Evolutionary conservation across 345 rosid species (phyloP).

Genomic region (Rhodomyrtus tomentosa): DNA sequence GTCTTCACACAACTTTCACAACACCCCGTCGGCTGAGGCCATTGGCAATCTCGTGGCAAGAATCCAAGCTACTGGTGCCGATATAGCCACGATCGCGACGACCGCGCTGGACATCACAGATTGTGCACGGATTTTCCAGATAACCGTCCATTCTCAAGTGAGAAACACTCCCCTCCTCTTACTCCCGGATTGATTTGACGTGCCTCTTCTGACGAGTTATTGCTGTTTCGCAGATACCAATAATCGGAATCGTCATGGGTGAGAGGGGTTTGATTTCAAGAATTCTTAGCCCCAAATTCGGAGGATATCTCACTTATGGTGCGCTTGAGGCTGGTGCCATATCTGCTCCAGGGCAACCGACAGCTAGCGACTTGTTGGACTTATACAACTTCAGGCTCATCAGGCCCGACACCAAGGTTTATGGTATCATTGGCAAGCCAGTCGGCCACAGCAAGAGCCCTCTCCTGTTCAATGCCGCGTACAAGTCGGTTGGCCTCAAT

Average conservation of each 20-base stretch:
- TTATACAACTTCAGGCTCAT: conserved; percentile 27
- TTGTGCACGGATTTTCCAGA: conserved; percentile 23
- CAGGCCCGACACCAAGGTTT: conserved; percentile 23
- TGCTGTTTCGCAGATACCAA: conserved; percentile 11
- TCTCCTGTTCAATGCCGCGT: conserved; percentile 28
- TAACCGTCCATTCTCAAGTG: conserved; percentile 27
- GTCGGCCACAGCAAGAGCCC: conserved; percentile 40
- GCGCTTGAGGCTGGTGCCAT: conserved; percentile 29
- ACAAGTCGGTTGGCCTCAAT: conserved; percentile 24
- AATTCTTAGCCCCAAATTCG: conserved; percentile 25
- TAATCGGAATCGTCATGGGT: conserved; percentile 24
- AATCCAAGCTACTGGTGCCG: conserved; percentile 32
- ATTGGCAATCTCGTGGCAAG: conserved; percentile 24
- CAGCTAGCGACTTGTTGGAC: conserved; percentile 22
- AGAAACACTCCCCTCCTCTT: background rate
- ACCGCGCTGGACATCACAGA: conserved; percentile 29
- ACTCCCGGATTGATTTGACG: background rate
- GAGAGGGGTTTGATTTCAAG: conserved; percentile 30
- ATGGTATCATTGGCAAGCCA: conserved; percentile 32
- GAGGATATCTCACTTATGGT: conserved; percentile 31
- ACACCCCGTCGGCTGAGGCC: conserved; percentile 28
- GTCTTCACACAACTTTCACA: conserved; percentile 32
- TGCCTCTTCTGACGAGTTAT: background rate
- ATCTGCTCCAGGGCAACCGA: conserved; percentile 31
- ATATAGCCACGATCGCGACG: conserved; percentile 27